phyloP scores from a whole-genome alignment of 441 rosid genomes.

The Melastoma candidum region DNA sequence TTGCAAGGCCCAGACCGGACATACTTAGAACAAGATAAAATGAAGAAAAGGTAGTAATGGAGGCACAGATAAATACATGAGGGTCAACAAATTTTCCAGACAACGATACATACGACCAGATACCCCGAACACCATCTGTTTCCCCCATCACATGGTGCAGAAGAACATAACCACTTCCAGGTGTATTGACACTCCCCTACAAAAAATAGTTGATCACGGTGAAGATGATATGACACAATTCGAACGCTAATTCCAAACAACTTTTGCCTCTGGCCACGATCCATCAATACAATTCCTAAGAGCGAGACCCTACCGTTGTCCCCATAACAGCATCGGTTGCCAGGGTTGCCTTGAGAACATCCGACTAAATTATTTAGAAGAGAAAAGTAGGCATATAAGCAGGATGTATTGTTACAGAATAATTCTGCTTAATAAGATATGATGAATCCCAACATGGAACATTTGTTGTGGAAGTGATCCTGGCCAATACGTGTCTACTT shows the following conservation, averaged over 20 bases:
- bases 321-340: slow-evolving; percentile 92
- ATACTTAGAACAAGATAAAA: too few relatives aligned
- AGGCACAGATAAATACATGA: too few relatives aligned
- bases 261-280: too few relatives aligned
- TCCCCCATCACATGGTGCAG: slow-evolving; percentile 99
- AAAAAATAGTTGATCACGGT: slow-evolving; percentile 10
- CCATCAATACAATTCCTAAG: background rate
- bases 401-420: background rate
- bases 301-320: slow-evolving; percentile 36
- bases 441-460: too few relatives aligned
- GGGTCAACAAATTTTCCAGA: background rate
- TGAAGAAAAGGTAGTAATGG: too few relatives aligned
- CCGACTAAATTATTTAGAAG: slow-evolving; percentile 31
- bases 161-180: slow-evolving; percentile 94
- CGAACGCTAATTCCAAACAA: too few relatives aligned
- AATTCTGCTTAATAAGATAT: too few relatives aligned
- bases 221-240: too few relatives aligned
- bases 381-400: background rate
- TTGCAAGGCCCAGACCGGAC: too few relatives aligned
- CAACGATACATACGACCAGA: slow-evolving; percentile 81
- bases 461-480: too few relatives aligned
- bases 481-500: too few relatives aligned
- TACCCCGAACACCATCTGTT: slow-evolving; percentile 68
- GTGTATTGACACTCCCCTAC: slow-evolving; percentile 60
- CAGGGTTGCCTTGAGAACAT: slow-evolving; percentile 82